Conservation (phyloP, 352 stramenopile species). For the Phytophthora pseudosyringae region DNA sequence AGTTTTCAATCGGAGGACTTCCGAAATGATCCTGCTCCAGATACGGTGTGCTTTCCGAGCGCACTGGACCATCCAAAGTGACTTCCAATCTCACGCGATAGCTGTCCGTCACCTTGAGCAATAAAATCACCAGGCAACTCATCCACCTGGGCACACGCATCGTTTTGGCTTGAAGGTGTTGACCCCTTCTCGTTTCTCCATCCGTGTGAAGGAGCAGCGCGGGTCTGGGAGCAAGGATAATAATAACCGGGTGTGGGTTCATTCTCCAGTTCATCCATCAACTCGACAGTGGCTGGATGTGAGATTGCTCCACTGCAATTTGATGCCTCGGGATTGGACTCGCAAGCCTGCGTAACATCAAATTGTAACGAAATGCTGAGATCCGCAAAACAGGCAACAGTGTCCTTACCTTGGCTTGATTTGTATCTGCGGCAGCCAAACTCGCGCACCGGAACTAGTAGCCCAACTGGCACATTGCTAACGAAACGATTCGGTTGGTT, state of each 20-base stretch:
- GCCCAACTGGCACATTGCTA: too few relatives aligned
- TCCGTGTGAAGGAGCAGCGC: neutral
- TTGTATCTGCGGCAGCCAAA: conserved; percentile 12
- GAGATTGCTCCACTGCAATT: neutral
- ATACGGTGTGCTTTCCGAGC: neutral
- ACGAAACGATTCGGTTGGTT: too few relatives aligned
- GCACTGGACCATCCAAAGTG: neutral
- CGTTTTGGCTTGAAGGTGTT: neutral
- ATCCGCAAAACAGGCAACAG: neutral
- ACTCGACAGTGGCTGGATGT: neutral
- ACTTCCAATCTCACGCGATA: neutral
- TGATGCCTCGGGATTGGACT: neutral
- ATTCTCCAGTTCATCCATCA: neutral
- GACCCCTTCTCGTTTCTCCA: neutral
- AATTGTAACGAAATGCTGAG: neutral
- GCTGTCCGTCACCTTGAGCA: neutral
- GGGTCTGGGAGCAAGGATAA: too few relatives aligned
- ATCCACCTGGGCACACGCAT: neutral
- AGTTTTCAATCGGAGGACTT: neutral
- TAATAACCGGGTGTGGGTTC: neutral
- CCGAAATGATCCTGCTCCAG: neutral
- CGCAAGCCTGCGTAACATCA: neutral
- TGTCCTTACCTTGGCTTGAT: conserved; percentile 18
- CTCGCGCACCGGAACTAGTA: neutral
- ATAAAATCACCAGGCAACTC: neutral